Evolutionary conservation across 768 basidiomycete genomes (phyloP).

Genomic region (Rhizopogon vulgaris): DNA sequence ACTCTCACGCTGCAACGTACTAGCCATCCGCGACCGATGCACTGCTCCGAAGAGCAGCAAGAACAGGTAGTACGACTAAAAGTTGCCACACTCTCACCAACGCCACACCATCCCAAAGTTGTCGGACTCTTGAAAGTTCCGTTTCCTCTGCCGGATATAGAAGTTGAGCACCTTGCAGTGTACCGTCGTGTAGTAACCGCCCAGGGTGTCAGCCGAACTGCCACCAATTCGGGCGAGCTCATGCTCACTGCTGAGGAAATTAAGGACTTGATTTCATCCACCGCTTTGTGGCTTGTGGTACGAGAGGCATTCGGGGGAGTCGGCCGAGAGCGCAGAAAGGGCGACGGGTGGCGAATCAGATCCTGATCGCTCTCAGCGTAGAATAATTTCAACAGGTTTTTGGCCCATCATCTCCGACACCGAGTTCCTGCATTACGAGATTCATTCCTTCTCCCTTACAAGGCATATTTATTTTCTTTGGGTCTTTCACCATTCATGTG

Average conservation of each 20-base stretch:
- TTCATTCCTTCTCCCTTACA: neutral
- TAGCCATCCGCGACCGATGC: constrained; percentile 11
- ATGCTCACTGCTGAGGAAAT: constrained; percentile 81
- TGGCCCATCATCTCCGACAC: neutral
- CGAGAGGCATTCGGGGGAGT: constrained; percentile 91
- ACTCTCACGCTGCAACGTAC: constrained; percentile 60
- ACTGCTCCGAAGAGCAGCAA: constrained; percentile 5
- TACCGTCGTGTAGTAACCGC: constrained; percentile 40
- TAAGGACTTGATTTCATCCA: constrained; percentile 86
- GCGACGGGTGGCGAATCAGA: constrained; percentile 73
- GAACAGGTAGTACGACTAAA: constrained; percentile 39
- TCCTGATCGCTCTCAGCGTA: constrained; percentile 29
- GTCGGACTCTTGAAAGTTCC: constrained; percentile 89
- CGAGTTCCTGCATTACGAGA: neutral
- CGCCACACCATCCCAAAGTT: constrained; percentile 94
- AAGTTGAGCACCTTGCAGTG: constrained; percentile 54
- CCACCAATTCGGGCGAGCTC: constrained; percentile 27
- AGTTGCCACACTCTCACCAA: constrained; percentile 82
- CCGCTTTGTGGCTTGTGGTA: constrained; percentile 87
- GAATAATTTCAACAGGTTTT: neutral
- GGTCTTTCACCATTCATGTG: neutral
- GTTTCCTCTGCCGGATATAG: constrained; percentile 79
- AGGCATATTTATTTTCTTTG: constrained; percentile 5
- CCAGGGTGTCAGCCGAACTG: constrained; percentile 21
- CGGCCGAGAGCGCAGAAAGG: constrained; percentile 71